Base-by-base conservation (phyloP, 805 yeast species). In the Yarrowia phangngaensis region DNA sequence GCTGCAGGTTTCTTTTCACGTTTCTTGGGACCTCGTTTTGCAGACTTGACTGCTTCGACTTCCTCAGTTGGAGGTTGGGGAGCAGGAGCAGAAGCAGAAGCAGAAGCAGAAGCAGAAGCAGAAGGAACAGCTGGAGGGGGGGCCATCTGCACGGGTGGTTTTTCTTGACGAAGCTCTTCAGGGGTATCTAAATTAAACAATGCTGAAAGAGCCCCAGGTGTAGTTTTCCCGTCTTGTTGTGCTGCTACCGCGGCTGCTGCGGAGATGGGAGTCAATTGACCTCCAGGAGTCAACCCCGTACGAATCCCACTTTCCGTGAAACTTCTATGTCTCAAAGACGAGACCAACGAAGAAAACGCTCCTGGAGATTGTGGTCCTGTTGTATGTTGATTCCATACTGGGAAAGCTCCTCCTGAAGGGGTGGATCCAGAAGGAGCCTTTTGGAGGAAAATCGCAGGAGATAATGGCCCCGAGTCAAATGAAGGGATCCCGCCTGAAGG, bases 251-350 rank as follows among this genome's bases (percentile, higher is more conserved):
- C 45, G 16, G 45, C 45, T 2, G 45, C 45, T 0, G 45, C 45
- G 2, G 45, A 38, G 3, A 41, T 41, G 6, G 48, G 48, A 4
- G 48, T 41, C 35, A 41, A 35, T 13, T 29, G 34, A 9, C 48
- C 48, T 15, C 50, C 50, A 3, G 50, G 50, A 8, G 50, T 45
- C 13, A 82, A 61, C 0, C 92, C 90, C 0, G 84, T 70, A 55
- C 95, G 71, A 41, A 85, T 56, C 41, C 79, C 74, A 4, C 86
- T 76, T 60, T 84, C 94, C 62, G 80, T 83, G 35, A 85, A 67
- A 0, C 87, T 90, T 0, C 84, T 20, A n/a, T 53, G 40, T 27
- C 46, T 19, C 23, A 31, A 12, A n/a, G 51, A 28, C 14, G 40
- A 31, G 20, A 45, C 50, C 9, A 45, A 27, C 3, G 40, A 31